Evolutionary conservation across 2,329 filamentous ascomycete species (phyloP).

Genomic region (Ophiostoma australiae): DNA sequence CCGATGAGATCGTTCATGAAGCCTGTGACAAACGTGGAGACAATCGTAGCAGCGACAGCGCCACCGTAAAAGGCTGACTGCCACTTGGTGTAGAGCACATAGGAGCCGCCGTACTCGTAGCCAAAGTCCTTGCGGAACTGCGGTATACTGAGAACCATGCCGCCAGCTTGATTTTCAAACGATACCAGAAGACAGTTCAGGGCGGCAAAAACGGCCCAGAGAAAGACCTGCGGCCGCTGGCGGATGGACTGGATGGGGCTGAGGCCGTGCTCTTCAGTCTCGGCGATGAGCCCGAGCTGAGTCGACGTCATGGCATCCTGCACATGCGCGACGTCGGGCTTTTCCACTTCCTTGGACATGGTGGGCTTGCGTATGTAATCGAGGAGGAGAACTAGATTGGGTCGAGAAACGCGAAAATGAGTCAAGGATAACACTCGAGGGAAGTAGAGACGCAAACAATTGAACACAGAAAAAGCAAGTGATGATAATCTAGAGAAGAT

Average conservation of each 20-base stretch:
- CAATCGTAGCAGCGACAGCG: conserved; percentile 27
- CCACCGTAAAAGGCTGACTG: conserved; percentile 34
- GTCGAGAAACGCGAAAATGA: not conserved
- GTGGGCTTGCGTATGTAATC: not conserved
- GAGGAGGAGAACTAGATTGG: not conserved
- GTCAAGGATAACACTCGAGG: not conserved
- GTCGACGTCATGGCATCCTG: conserved; percentile 2
- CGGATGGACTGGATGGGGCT: conserved; percentile 3
- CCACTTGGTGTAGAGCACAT: conserved; percentile 38
- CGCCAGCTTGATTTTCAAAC: conserved; percentile 31
- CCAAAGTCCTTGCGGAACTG: conserved; percentile 42
- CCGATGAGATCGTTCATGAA: conserved; percentile 36
- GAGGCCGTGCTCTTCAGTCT: not conserved
- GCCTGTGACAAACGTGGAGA: conserved; percentile 28
- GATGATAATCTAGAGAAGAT: not conserved
- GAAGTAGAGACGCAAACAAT: not conserved
- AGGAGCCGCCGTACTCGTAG: conserved; percentile 34
- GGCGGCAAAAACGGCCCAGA: conserved; percentile 5
- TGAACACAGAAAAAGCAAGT: not conserved
- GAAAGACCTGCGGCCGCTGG: conserved; percentile 6
- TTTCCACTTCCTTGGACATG: not conserved
- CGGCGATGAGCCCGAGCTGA: conserved; percentile 6
- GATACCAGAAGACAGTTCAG: conserved; percentile 8
- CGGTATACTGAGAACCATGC: conserved; percentile 38
- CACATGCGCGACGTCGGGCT: conserved; percentile 8